Conservation (phyloP, 2,329 filamentous ascomycete species). For the Trichothecium roseum region DNA sequence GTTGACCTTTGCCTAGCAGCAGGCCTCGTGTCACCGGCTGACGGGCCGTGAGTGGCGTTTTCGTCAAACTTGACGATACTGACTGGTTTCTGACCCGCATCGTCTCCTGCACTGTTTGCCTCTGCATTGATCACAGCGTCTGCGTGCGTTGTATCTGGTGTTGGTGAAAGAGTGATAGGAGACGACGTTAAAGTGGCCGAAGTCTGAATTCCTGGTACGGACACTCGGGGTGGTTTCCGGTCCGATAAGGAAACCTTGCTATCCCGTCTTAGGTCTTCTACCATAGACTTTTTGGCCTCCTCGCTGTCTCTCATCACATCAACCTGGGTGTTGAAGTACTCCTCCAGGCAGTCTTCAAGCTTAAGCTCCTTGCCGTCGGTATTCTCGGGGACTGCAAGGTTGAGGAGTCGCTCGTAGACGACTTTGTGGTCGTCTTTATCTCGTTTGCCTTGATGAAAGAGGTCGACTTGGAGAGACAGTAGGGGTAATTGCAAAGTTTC, state of each 20-base stretch:
- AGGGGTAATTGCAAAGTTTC: constrained; percentile 80
- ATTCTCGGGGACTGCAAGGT: constrained; percentile 78
- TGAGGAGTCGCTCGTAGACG: constrained; percentile 80
- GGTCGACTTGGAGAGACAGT: constrained; percentile 83
- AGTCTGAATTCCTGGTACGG: no score
- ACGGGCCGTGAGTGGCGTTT: constrained; percentile 3
- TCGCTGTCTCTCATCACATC: constrained; percentile 70
- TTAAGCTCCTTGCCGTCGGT: constrained; percentile 61
- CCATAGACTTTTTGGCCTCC: constrained; percentile 36
- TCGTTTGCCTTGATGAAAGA: constrained; percentile 84
- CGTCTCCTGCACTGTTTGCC: no score
- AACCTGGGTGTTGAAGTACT: constrained; percentile 90
- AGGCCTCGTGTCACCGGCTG: constrained; percentile 20
- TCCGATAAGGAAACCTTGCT: constrained; percentile 4
- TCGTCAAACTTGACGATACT: no score
- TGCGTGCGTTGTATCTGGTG: no score
- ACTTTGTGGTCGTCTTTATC: constrained; percentile 88
- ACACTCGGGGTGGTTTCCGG: no score
- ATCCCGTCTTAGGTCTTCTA: constrained; percentile 15
- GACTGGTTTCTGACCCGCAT: no score
- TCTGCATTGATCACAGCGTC: no score
- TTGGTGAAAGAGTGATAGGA: no score
- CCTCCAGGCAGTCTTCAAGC: constrained; percentile 83
- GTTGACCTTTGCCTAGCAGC: constrained; percentile 36
- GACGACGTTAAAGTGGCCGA: no score